phyloP scores from a whole-genome alignment of 345 rosid species.

The Triadica sebifera region DNA sequence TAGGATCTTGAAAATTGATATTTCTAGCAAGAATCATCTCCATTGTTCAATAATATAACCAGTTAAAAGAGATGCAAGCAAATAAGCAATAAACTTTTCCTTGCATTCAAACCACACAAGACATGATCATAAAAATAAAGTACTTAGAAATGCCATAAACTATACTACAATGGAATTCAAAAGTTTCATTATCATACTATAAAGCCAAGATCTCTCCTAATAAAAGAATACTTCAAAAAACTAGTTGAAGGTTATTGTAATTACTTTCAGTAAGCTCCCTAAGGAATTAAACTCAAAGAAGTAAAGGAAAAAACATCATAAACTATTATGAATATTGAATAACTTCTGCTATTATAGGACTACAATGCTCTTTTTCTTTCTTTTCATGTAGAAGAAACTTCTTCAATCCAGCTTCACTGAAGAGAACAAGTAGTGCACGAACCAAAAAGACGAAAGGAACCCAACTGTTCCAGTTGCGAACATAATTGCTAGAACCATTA shows the following conservation, averaged over 20 bases:
- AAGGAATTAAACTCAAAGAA: conserved; percentile 9
- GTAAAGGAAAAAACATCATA: not conserved
- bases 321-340: conserved; percentile 4
- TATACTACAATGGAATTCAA: conserved; percentile 6
- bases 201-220: conserved; percentile 20
- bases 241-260: conserved; percentile 28
- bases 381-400: not conserved
- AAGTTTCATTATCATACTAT: not conserved
- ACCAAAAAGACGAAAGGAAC: conserved; percentile 73
- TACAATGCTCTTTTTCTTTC: not conserved
- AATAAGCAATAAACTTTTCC: not conserved
- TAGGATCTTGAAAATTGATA: too few species aligned
- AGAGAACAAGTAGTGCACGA: conserved; percentile 71
- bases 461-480: conserved; percentile 68
- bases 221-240: conserved; percentile 26
- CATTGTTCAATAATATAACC: too few species aligned
- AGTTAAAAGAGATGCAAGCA: not conserved
- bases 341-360: not conserved
- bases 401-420: conserved; percentile 68
- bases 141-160: not conserved
- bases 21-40: too few species aligned
- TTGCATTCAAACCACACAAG: not conserved
- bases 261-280: conserved; percentile 34
- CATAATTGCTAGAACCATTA: conserved; percentile 74
- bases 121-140: not conserved